A percentile compares a stretch with the other conserved stretches of the same genome.
Conservation (phyloP, 108 stramenopile genomes). For the Cyclotella atomus region DNA sequence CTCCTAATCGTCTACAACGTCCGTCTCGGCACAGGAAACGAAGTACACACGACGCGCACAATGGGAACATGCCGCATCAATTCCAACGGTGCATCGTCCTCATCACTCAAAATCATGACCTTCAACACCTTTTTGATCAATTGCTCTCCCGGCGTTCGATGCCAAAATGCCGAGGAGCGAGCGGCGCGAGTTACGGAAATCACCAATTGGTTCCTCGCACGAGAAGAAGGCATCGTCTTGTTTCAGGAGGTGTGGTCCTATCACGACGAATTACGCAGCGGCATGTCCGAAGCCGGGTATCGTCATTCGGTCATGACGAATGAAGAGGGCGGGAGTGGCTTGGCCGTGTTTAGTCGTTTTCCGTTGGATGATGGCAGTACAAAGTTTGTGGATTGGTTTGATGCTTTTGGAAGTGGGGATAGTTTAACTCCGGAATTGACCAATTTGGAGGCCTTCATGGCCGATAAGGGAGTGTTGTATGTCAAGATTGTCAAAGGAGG, state of each 20-base stretch:
- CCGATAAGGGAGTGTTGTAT: not conserved
- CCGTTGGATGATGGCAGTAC: not conserved
- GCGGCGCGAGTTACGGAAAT: not conserved
- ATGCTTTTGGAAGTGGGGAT: not conserved
- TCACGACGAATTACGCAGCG: slow-evolving; percentile 14
- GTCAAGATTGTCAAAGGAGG: not conserved
- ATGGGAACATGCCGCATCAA: slow-evolving; percentile 11
- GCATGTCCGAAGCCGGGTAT: slow-evolving; percentile 21
- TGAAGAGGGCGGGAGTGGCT: not conserved
- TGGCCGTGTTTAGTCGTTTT: too few species aligned
- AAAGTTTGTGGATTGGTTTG: slow-evolving; percentile 1
- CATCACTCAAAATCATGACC: not conserved
- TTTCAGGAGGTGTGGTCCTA: slow-evolving; percentile 15
- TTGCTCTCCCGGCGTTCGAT: not conserved
- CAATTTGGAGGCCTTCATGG: not conserved
- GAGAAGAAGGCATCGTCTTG: slow-evolving; percentile 17
- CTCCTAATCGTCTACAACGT: not conserved
- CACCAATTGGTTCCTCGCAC: not conserved
- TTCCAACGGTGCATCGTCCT: not conserved
- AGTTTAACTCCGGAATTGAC: not conserved
- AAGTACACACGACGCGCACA: slow-evolving; percentile 5
- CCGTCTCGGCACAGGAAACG: not conserved
- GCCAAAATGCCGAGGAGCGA: not conserved
- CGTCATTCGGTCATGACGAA: slow-evolving; percentile 16
- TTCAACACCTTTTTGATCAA: not conserved